A percentile compares a stretch with the other conserved stretches of the same genome.
Conservation (phyloP, 495 filamentous ascomycete genomes). For the Lentithecium fluviatile region DNA sequence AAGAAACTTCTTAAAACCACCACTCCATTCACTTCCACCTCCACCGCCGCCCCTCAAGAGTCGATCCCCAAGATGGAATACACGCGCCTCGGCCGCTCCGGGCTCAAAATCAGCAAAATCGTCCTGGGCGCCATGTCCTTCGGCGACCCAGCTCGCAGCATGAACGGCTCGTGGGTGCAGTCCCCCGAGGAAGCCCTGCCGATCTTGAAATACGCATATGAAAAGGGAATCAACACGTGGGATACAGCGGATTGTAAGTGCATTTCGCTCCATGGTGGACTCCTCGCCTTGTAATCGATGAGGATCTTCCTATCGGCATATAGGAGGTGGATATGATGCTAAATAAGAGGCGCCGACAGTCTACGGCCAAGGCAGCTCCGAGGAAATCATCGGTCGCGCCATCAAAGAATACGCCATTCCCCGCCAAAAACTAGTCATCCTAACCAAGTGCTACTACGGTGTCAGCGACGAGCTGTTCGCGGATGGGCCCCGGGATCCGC, state of each 20-base stretch:
- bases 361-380: constrained; percentile 48
- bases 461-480: constrained; percentile 24
- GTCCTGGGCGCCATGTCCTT: constrained; percentile 53
- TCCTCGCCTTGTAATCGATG: too few species aligned
- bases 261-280: too few species aligned
- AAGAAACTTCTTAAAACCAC: neutral
- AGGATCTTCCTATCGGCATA: too few species aligned
- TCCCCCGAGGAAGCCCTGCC: constrained; percentile 46
- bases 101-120: constrained; percentile 49
- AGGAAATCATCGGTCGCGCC: constrained; percentile 51
- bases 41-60: neutral
- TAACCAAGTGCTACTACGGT: constrained; percentile 46
- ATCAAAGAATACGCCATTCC: constrained; percentile 51
- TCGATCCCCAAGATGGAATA: neutral
- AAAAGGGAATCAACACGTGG: constrained; percentile 43
- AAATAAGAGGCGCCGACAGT: too few species aligned
- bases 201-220: constrained; percentile 51
- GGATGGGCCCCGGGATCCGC: constrained; percentile 7
- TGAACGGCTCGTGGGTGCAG: constrained; percentile 44
- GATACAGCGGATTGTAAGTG: constrained; percentile 39
- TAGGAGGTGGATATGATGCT: too few species aligned
- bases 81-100: constrained; percentile 42
- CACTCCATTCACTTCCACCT: neutral
- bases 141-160: constrained; percentile 42
- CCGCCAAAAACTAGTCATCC: constrained; percentile 49